Evolutionary conservation across 352 stramenopile genomes (phyloP), one percentile per base, ranked within the genome.

Genomic region (Stephanocyclus meneghinianus): DNA sequence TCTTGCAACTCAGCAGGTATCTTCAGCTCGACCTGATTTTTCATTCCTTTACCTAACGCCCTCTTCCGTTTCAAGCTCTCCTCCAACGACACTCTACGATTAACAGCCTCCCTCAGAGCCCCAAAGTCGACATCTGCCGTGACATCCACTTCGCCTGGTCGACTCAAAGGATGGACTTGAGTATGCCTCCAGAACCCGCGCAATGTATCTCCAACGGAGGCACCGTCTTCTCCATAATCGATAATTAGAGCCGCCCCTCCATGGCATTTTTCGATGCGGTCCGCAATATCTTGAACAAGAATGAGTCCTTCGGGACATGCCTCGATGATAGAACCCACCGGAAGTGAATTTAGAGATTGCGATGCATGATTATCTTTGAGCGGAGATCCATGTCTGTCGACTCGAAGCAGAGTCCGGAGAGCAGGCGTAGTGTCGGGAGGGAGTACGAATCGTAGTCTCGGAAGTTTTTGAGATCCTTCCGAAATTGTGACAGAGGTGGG

Each of bases 171-270:
- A 64, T 94, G 95, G n/a, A 98, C 95, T 84, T 98, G 97, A 80
- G 94, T 74, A 85, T 98, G 96, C 78, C 93, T 93, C 75, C 95
- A 94, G 87, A 98, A 98, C 66, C 93, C 96, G 47, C 96, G 95
- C 51, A 98, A 79, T 83, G 94, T 97, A 69, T 97, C 91, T 65
- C 90, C 85, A 0, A 90, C 95, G 45, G 93, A 75, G 8, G 76
- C 93, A 59, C 95, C 93, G 75, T 97, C 94, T 83, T 96, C 92
- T 60, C 96, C 96, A 83, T 98, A 98, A 87, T 98, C 96, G 65
- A 98, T 91, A 42, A 98, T 94, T 3, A 98, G 76, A 15, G 95
- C 95, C 10, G 90, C 95, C 21, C 53, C 96, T 26, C 95, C 74
- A 44, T 78, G 88, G 55, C 92, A 90, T 53, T 94, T 87, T 44